Conservation (phyloP, 345 rosid species). For the Sonneratia caseolaris region DNA sequence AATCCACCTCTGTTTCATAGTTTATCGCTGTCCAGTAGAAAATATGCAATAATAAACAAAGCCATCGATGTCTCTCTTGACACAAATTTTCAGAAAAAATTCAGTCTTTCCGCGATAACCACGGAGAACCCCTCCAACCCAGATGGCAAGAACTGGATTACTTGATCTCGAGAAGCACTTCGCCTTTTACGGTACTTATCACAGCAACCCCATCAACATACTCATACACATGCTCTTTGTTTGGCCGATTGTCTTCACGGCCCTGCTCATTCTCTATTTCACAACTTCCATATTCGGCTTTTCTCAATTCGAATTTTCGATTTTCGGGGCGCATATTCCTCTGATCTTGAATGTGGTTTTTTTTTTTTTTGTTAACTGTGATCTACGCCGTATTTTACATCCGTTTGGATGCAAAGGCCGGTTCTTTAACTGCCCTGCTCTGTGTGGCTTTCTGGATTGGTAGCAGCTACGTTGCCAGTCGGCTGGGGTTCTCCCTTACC, state of each 20-base stretch:
- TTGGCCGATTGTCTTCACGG: slow-evolving; percentile 57
- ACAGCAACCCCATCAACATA: slow-evolving; percentile 33
- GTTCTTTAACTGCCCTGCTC: slow-evolving; percentile 48
- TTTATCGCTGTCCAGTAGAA: not conserved
- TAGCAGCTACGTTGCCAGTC: slow-evolving; percentile 26
- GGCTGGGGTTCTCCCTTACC: slow-evolving; percentile 43
- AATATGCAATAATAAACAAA: not conserved
- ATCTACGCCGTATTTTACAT: slow-evolving; percentile 37
- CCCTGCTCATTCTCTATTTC: slow-evolving; percentile 38
- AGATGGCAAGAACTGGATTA: slow-evolving; percentile 32
- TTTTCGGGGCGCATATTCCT: slow-evolving; percentile 19
- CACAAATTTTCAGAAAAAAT: too few relatives aligned
- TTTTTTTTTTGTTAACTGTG: slow-evolving; percentile 28
- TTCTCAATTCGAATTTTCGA: slow-evolving; percentile 20
- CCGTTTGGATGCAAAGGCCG: slow-evolving; percentile 43
- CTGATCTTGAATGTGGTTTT: slow-evolving; percentile 42
- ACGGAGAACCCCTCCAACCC: not conserved
- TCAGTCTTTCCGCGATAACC: not conserved
- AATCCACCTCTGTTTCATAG: not conserved
- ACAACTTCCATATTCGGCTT: slow-evolving; percentile 37
- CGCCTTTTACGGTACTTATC: slow-evolving; percentile 44
- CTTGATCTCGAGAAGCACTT: slow-evolving; percentile 46
- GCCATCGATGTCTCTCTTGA: too few relatives aligned
- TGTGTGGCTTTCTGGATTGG: slow-evolving; percentile 38
- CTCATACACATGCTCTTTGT: slow-evolving; percentile 43